These are phyloP conservation scores for Rhodotorula babjevae DNA, from an alignment of 768 basidiomycete species.

Conservation along the genomic window DNA sequence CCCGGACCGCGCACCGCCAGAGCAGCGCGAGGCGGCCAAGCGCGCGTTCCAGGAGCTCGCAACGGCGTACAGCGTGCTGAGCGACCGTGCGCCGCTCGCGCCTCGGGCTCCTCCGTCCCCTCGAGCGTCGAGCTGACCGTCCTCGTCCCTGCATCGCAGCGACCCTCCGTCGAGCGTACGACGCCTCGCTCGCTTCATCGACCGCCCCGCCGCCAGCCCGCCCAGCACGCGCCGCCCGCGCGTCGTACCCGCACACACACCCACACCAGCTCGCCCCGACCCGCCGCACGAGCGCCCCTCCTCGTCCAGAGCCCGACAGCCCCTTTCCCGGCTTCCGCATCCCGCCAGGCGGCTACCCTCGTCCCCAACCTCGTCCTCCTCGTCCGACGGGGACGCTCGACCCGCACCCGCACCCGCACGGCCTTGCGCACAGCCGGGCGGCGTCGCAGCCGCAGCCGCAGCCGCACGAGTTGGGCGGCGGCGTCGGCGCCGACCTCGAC, in stretches of 20 bases:
- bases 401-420: too few relatives aligned
- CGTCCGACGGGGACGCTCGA: too few relatives aligned
- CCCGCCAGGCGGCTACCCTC: slow-evolving; percentile 13
- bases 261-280: neutral
- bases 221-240: too few relatives aligned
- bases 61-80: neutral
- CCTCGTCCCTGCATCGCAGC: too few relatives aligned
- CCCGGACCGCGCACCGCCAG: neutral
- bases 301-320: neutral
- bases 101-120: too few relatives aligned
- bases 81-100: neutral
- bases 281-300: too few relatives aligned
- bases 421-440: too few relatives aligned
- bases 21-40: neutral
- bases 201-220: too few relatives aligned
- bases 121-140: too few relatives aligned
- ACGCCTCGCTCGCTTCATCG: neutral
- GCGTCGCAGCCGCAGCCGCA: neutral
- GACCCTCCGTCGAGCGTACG: neutral
- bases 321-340: slow-evolving; percentile 4
- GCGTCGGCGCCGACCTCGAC: too few relatives aligned
- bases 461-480: too few relatives aligned
- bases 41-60: neutral
- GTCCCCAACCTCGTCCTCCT: too few relatives aligned
- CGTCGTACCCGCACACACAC: neutral